phyloP scores from a whole-genome alignment of 768 basidiomycete species.

The Lepiota subincarnata region DNA sequence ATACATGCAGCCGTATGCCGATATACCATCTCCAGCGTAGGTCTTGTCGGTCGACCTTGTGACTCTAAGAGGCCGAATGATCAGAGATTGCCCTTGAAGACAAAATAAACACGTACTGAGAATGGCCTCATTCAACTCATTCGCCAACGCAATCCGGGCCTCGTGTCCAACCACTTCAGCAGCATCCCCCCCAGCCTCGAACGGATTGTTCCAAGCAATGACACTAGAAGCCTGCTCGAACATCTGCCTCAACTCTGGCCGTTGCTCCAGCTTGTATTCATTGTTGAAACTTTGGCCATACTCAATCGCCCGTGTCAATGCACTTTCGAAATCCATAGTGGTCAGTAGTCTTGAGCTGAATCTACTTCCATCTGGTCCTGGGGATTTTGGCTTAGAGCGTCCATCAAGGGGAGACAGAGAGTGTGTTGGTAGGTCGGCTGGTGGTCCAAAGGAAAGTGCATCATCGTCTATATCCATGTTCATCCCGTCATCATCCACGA shows the following conservation, averaged over 20 bases:
- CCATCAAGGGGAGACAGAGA: background rate
- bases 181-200: slow-evolving; percentile 59
- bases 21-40: slow-evolving; percentile 73
- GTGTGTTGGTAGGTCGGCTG: slow-evolving; percentile 13
- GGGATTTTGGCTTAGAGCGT: slow-evolving; percentile 1
- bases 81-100: slow-evolving; percentile 5
- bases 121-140: slow-evolving; percentile 79
- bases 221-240: slow-evolving; percentile 76
- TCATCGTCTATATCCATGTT: slow-evolving; percentile 62
- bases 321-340: slow-evolving; percentile 43
- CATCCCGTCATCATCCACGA: slow-evolving; percentile 40
- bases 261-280: slow-evolving; percentile 60
- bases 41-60: slow-evolving; percentile 66
- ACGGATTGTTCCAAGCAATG: slow-evolving; percentile 75
- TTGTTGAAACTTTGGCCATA: slow-evolving; percentile 71
- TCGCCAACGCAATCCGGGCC: slow-evolving; percentile 61
- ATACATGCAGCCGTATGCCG: slow-evolving; percentile 69
- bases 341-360: slow-evolving; percentile 7
- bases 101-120: slow-evolving; percentile 50
- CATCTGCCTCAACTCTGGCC: slow-evolving; percentile 60
- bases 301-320: slow-evolving; percentile 61
- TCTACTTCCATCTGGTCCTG: slow-evolving; percentile 14
- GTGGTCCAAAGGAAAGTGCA: slow-evolving; percentile 9
- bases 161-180: slow-evolving; percentile 66
- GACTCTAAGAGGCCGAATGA: slow-evolving; percentile 48